phyloP scores from a whole-genome alignment of 176 grass and related monocot genomes.

The barley (Hordeum vulgare) region DNA sequence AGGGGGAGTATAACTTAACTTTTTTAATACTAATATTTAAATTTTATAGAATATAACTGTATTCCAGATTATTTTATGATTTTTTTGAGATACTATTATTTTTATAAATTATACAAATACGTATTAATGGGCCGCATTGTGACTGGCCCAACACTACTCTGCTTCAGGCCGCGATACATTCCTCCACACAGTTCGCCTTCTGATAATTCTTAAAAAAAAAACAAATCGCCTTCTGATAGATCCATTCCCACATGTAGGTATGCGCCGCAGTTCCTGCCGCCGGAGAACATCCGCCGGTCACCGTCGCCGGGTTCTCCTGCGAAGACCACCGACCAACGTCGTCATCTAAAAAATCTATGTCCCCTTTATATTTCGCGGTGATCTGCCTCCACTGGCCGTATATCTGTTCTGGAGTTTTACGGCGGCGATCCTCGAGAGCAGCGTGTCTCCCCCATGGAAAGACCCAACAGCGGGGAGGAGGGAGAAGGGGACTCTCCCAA shows the following conservation, averaged over 20 bases:
- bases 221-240: no score
- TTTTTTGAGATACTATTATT: no score
- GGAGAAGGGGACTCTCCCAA: constrained; percentile 18
- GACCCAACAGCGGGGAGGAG: constrained; percentile 16
- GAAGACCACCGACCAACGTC: neutral
- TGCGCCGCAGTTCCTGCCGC: neutral
- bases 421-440: constrained; percentile 38
- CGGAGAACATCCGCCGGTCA: neutral
- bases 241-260: neutral
- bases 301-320: neutral
- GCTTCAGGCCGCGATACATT: no score
- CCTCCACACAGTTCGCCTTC: no score
- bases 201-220: no score
- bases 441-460: constrained; percentile 29
- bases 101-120: no score
- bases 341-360: neutral
- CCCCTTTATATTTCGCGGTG: neutral
- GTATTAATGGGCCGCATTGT: no score
- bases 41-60: no score
- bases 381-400: neutral
- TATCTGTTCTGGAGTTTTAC: constrained; percentile 35
- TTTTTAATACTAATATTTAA: no score
- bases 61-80: no score
- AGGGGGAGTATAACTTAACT: no score
- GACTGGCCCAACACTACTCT: no score